Evolutionary conservation across 2,329 filamentous ascomycete species (phyloP).

Genomic region (Camptophora hylomeconis): DNA sequence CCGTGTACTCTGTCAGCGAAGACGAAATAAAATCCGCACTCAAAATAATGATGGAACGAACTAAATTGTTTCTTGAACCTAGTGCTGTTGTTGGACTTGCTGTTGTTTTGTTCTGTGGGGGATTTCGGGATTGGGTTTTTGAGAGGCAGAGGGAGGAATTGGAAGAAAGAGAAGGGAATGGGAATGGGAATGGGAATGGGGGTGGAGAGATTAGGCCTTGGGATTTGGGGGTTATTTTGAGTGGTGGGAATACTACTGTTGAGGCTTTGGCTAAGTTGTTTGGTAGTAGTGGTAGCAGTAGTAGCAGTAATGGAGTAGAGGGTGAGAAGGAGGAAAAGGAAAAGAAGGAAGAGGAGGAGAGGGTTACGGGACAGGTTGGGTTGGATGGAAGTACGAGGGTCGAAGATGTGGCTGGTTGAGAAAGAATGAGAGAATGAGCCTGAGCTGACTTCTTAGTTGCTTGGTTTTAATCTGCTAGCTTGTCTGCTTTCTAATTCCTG

Average conservation of each 20-base stretch:
- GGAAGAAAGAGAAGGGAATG: constrained; percentile 44
- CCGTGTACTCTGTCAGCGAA: constrained; percentile 64
- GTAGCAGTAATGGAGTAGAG: too few relatives aligned
- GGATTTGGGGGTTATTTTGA: constrained; percentile 51
- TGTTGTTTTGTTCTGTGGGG: constrained; percentile 71
- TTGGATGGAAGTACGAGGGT: constrained; percentile 10
- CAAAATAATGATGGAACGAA: constrained; percentile 66
- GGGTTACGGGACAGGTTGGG: constrained; percentile 9
- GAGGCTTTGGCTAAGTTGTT: constrained; percentile 48
- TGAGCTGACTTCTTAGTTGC: too few relatives aligned
- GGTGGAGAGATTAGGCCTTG: too few relatives aligned
- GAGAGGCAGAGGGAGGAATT: constrained; percentile 28
- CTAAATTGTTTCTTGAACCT: constrained; percentile 87
- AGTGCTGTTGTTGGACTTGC: constrained; percentile 75
- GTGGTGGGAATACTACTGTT: constrained; percentile 52
- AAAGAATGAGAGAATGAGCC: too few relatives aligned
- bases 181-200: too few relatives aligned
- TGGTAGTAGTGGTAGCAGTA: too few relatives aligned
- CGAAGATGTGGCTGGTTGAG: constrained; percentile 16
- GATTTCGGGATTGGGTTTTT: constrained; percentile 55
- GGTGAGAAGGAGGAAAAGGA: constrained; percentile 2
- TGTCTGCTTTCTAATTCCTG: too few relatives aligned
- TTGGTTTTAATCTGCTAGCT: too few relatives aligned
- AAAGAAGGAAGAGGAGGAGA: constrained; percentile 4
- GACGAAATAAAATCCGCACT: constrained; percentile 68